A percentile compares a stretch with the other conserved stretches of the same genome.
Evolutionary conservation across 257 asterid genomes (phyloP).

Genomic region (Ilex aquifolium): DNA sequence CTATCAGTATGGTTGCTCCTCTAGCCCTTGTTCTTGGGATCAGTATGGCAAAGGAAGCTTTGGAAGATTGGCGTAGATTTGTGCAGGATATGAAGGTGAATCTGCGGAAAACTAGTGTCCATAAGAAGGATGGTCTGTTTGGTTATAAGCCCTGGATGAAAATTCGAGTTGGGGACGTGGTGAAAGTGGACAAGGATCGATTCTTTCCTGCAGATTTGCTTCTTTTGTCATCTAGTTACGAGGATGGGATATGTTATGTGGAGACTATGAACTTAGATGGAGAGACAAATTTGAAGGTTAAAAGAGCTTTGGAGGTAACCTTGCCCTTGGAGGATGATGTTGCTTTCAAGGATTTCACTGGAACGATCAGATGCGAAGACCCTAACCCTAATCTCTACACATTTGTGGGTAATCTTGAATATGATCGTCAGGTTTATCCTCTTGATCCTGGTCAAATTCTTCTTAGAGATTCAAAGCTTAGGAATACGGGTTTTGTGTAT

Average conservation of each 20-base stretch:
- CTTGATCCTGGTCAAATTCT: slow-evolving; percentile 91
- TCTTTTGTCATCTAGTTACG: slow-evolving; percentile 77
- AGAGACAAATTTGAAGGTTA: slow-evolving; percentile 91
- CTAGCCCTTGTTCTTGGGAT: slow-evolving; percentile 83
- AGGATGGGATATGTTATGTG: slow-evolving; percentile 91
- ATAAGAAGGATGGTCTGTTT: slow-evolving; percentile 61
- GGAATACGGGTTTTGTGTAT: slow-evolving; percentile 71
- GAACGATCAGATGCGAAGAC: slow-evolving; percentile 75
- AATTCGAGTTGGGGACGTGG: slow-evolving; percentile 82
- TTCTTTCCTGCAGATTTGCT: slow-evolving; percentile 94
- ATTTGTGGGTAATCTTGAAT: slow-evolving; percentile 85
- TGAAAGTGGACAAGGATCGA: slow-evolving; percentile 83
- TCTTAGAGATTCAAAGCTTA: slow-evolving; percentile 91
- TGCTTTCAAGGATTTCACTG: slow-evolving; percentile 66
- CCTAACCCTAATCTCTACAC: slow-evolving; percentile 85
- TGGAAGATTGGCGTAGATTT: slow-evolving; percentile 90
- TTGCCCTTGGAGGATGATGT: slow-evolving; percentile 53
- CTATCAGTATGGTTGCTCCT: slow-evolving; percentile 89
- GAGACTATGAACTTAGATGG: slow-evolving; percentile 98
- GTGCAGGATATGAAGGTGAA: slow-evolving; percentile 94
- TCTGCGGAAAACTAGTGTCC: slow-evolving; percentile 59
- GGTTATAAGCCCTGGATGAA: slow-evolving; percentile 79
- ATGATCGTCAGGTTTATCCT: slow-evolving; percentile 53
- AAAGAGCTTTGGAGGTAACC: slow-evolving; percentile 71
- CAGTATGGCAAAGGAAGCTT: slow-evolving; percentile 98